These are phyloP conservation scores for Mycena alexandri DNA, from an alignment of 768 basidiomycete genomes.

Conservation along the genomic window DNA sequence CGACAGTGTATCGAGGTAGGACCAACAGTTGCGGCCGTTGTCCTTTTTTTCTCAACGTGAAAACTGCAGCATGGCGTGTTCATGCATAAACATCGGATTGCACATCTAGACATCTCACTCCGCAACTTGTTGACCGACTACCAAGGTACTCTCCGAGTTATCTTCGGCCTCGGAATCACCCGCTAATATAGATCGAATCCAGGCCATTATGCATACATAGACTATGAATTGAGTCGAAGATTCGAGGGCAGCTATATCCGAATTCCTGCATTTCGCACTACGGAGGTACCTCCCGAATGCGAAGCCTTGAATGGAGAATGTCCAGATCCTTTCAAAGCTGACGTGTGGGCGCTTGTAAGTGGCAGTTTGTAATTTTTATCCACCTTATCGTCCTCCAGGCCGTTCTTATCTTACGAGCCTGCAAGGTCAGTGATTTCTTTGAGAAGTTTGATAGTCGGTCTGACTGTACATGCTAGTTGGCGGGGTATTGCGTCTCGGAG, in stretches of 20 bases:
- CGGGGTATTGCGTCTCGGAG: conserved; percentile 70
- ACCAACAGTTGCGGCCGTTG: conserved; percentile 5
- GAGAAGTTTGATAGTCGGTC: neutral
- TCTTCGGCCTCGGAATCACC: too few species aligned
- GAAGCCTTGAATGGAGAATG: conserved; percentile 56
- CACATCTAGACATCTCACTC: conserved; percentile 80
- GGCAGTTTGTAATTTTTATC: neutral
- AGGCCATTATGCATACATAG: conserved; percentile 75
- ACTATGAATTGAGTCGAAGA: conserved; percentile 75
- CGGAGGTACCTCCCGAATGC: conserved; percentile 80
- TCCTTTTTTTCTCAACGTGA: neutral
- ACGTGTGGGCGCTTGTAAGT: conserved; percentile 66
- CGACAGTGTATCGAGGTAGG: conserved; percentile 78
- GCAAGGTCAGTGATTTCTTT: conserved; percentile 62
- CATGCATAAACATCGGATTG: conserved; percentile 75
- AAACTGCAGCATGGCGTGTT: conserved; percentile 70
- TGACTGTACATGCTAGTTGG: conserved; percentile 55
- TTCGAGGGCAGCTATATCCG: conserved; percentile 58
- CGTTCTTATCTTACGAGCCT: conserved; percentile 71
- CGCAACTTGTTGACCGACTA: conserved; percentile 78
- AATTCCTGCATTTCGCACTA: conserved; percentile 63
- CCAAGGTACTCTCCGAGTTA: conserved; percentile 48
- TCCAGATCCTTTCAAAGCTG: conserved; percentile 75
- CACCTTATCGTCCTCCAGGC: conserved; percentile 50
- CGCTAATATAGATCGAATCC: neutral